These are phyloP conservation scores for Penicillium coprophilum DNA, from an alignment of 495 filamentous ascomycete species.

Conservation along the genomic window DNA sequence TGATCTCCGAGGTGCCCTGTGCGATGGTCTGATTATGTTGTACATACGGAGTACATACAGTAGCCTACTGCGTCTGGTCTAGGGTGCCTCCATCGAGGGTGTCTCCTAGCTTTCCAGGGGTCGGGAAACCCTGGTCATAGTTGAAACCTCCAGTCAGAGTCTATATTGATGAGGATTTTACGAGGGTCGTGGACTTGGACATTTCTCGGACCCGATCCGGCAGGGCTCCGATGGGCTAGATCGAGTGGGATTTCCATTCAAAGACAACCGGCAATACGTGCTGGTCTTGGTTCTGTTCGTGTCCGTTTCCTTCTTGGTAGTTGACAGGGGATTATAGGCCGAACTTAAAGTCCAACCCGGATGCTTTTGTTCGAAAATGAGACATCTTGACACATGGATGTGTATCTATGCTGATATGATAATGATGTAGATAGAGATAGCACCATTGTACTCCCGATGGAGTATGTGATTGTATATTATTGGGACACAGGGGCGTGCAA, in stretches of 20 bases:
- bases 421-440: not conserved
- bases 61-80: not conserved
- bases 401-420: not conserved
- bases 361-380: conserved; percentile 15
- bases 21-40: conserved; percentile 6
- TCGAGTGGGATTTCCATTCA: not conserved
- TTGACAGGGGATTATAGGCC: not conserved
- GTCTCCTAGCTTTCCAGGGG: not conserved
- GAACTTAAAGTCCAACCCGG: not conserved
- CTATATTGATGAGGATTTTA: conserved; percentile 10
- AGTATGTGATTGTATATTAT: not conserved
- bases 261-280: not conserved
- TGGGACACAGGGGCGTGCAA: not conserved
- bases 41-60: not conserved
- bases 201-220: not conserved
- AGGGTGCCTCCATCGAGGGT: not conserved
- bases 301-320: not conserved
- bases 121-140: conserved; percentile 1
- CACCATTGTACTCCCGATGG: not conserved
- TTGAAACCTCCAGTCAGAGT: conserved; percentile 23
- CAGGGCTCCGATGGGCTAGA: conserved; percentile 1
- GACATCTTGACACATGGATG: conserved; percentile 16
- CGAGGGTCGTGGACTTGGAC: not conserved
- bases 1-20: conserved; percentile 16
- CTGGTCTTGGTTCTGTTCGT: not conserved